Percentiles rank a stretch among this genome's conserved stretches.
Conservation (phyloP, 352 stramenopile species). For the Thalassiosira hispida region DNA sequence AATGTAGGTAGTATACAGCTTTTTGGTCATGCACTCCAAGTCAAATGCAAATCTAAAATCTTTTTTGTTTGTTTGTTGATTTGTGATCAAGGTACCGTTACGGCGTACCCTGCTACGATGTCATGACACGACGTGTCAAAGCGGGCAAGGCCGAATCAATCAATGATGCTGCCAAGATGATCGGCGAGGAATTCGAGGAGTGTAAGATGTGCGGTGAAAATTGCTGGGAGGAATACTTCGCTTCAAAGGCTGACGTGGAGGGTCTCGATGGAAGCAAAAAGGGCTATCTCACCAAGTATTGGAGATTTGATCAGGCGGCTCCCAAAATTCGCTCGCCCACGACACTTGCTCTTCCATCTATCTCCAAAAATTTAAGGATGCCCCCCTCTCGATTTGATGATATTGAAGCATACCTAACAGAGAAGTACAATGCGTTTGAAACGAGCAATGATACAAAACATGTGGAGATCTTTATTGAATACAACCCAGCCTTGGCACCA, state of each 20-base stretch:
- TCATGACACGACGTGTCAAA: background rate
- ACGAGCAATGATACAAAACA: slow-evolving; percentile 1
- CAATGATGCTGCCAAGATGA: background rate
- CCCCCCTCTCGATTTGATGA: slow-evolving; percentile 2
- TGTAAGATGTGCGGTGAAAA: too few relatives aligned
- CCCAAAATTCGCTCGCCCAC: background rate
- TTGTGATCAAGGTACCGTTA: too few relatives aligned
- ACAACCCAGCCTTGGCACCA: slow-evolving; percentile 35
- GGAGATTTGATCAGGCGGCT: slow-evolving; percentile 20
- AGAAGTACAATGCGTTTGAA: slow-evolving; percentile 18
- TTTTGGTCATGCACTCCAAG: too few relatives aligned
- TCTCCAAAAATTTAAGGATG: slow-evolving; percentile 10
- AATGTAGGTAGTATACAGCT: too few relatives aligned
- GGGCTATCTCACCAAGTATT: slow-evolving; percentile 15
- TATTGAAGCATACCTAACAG: slow-evolving; percentile 14
- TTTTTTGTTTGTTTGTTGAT: too few relatives aligned
- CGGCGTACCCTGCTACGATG: background rate
- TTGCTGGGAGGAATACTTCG: too few relatives aligned
- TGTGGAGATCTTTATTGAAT: slow-evolving; percentile 31
- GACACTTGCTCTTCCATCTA: slow-evolving; percentile 3
- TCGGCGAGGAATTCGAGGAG: background rate
- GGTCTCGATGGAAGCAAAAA: background rate
- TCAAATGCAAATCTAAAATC: too few relatives aligned
- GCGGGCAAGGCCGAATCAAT: background rate
- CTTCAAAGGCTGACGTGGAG: background rate